Evolutionary conservation across 129 eudicot genomes (phyloP), one percentile per base, ranked within the genome.

Genomic region (Calendula officinalis): DNA sequence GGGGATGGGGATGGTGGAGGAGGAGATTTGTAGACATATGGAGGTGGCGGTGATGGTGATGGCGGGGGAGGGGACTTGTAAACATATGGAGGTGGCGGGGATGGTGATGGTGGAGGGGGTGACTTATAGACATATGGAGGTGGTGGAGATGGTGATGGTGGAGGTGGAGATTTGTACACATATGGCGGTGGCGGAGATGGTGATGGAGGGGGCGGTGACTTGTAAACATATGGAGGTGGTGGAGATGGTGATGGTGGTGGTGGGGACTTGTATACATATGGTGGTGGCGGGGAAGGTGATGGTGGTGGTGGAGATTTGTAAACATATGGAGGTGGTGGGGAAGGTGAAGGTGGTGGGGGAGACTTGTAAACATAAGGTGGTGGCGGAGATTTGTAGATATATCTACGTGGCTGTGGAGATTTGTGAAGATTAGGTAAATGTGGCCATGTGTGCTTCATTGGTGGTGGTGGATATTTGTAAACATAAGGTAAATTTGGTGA

Each of bases 401-500:
- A 36, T 0, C 55, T 52, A 5, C 30, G 30, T 22, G 46, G 69
- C 1, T 62, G 56, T 2, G 69, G 64, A 8, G 65, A 43, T 37
- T 52, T 72, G 64, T 62, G 37, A 32, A 30, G 17, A 22, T 54
- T 14, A 46, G 78, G 72, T n/a, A 49, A 50, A 36, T 56, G 65
- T 4, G 57, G 71, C 51, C 66, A 56, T 43, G 65, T 60, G 51
- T 70, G 34, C 6, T 70, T 64, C 8, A 44, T 0, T 1, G 66
- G 62, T 4, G 64, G 50, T 9, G 74, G 67, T 14, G 77, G 66
- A 41, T 70, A 71, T 41, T 62, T 71, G 37, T 71, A 42, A 30
- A 38, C 13, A 34, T 71, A 61, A 5, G 50, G 54, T 1, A 44
- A 52, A 2, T 52, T 52, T 41, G 62, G 55, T 9, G n/a, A 41